Base-by-base conservation (phyloP, 1,139 yeast genomes). In the Protomyces gravidus region DNA sequence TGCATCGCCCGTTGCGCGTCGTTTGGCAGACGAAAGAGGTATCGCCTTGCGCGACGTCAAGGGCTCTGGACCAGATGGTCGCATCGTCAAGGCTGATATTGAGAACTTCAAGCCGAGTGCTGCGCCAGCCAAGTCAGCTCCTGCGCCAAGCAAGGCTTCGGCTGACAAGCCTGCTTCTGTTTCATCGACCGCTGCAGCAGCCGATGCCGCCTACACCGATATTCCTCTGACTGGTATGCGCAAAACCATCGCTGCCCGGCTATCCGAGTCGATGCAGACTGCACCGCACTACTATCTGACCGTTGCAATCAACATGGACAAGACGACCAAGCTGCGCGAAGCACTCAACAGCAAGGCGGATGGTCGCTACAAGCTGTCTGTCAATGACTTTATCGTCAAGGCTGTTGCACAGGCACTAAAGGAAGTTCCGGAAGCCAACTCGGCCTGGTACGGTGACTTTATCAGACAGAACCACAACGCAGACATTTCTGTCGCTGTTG, bases 401-500 rank as follows among this genome's bases (percentile, higher is more conserved):
- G 97, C 97, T 63, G 81, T 92, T 70, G 90, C 97, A 60, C 81
- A 82, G 69, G 97, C 99, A 60, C 83, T 89, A 65, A 79, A 80
- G 73, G 84, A 92, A 76, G 96, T 90, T 53, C 98, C 98, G 65
- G 90, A 85, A 69, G 96, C 84, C 68, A 92, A 94, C 79, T 82
- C 97, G 45, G 86, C 92, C 72, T 92, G 97, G 95, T 80, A 92
- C 69, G 96, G 86, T 71, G 77, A 80, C 50, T 85, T 92, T 68
- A 87, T 94, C 69, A 88, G 99, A 78, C 90, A 87, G 76, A 92
- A 84, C 81, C 79, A 80, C 71, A 85, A 84, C 69, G 97, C 90
- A 63, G 99, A 92, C 72, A 95, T 92, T 63, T 89, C 97, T 28
- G 97, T 92, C 64, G 99, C 99, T 49, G 99, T 92, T 65, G 95